Conservation (phyloP, 2,329 filamentous ascomycete genomes). For the Phialemoniopsis sp. region DNA sequence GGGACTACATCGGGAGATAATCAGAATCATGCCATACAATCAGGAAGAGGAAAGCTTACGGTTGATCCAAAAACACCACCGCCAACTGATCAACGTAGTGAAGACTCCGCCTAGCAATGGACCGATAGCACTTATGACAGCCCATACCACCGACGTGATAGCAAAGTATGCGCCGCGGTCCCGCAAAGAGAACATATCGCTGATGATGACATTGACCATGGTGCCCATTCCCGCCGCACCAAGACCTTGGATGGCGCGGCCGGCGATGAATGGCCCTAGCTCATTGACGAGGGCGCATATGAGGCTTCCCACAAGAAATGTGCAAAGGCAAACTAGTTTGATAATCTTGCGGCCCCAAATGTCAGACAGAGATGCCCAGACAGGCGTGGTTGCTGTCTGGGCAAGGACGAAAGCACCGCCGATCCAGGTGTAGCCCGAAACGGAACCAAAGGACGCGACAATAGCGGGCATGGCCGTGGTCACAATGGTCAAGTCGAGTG, state of each 20-base stretch:
- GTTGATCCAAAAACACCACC: slow-evolving; percentile 70
- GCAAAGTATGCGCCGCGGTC: slow-evolving; percentile 15
- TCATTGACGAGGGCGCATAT: slow-evolving; percentile 45
- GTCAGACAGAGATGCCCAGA: slow-evolving; percentile 63
- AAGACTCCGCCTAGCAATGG: slow-evolving; percentile 13
- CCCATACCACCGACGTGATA: slow-evolving; percentile 15
- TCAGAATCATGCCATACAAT: neutral
- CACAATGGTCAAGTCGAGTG: slow-evolving; percentile 57
- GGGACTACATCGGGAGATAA: slow-evolving; percentile 10
- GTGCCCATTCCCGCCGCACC: slow-evolving; percentile 55
- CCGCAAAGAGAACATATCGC: slow-evolving; percentile 31
- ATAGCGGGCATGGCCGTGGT: slow-evolving; percentile 66
- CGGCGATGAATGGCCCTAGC: slow-evolving; percentile 50
- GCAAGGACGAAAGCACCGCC: slow-evolving; percentile 70
- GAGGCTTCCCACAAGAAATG: slow-evolving; percentile 52
- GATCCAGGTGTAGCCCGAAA: slow-evolving; percentile 73
- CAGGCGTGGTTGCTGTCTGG: slow-evolving; percentile 61
- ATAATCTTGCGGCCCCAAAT: slow-evolving; percentile 56
- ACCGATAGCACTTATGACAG: slow-evolving; percentile 10
- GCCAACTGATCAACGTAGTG: slow-evolving; percentile 39
- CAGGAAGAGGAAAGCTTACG: slow-evolving; percentile 3
- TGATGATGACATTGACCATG: slow-evolving; percentile 55
- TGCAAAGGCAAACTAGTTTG: slow-evolving; percentile 41
- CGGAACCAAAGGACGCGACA: slow-evolving; percentile 57
- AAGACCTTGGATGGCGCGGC: slow-evolving; percentile 51